Percentiles rank a stretch among this genome's conserved stretches.
Conservation (phyloP, 2,329 filamentous ascomycete species). For the Talaromyces albobiverticillius region DNA sequence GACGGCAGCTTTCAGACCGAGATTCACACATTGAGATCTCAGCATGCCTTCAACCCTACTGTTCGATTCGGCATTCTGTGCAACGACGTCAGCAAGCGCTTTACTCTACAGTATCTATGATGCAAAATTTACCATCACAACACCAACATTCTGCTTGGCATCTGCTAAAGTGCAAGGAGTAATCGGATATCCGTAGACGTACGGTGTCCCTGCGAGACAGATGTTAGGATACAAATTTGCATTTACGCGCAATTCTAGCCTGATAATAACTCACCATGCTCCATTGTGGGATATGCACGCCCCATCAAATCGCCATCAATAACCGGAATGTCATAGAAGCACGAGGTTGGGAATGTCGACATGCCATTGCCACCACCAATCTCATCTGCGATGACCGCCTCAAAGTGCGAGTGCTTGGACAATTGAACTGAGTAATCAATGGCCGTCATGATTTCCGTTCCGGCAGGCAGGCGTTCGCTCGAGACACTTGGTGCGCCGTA, state of each 20-base stretch:
- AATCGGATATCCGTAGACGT: slow-evolving; percentile 41
- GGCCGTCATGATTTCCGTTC: slow-evolving; percentile 24
- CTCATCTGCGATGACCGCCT: slow-evolving; percentile 33
- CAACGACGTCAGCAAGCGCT: not conserved
- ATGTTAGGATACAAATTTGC: too few species aligned
- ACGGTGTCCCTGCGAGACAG: slow-evolving; percentile 42
- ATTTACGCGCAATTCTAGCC: too few species aligned
- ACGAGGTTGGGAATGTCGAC: slow-evolving; percentile 25
- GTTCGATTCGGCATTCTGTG: slow-evolving; percentile 23
- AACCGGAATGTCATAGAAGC: slow-evolving; percentile 32
- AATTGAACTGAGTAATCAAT: slow-evolving; percentile 33
- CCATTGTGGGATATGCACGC: slow-evolving; percentile 16
- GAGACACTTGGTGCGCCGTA: slow-evolving; percentile 37
- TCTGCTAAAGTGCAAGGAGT: slow-evolving; percentile 38
- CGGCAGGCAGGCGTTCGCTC: slow-evolving; percentile 25
- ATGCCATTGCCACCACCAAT: slow-evolving; percentile 41
- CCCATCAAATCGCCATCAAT: slow-evolving; percentile 51
- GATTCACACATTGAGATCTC: slow-evolving; percentile 24
- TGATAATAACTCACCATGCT: slow-evolving; percentile 9
- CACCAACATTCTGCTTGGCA: slow-evolving; percentile 40
- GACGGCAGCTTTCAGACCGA: slow-evolving; percentile 23
- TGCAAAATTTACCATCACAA: slow-evolving; percentile 18
- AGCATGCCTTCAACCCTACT: slow-evolving; percentile 24
- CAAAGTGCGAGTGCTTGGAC: slow-evolving; percentile 31
- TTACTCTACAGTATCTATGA: not conserved